Conservation (phyloP, 768 basidiomycete species). For the Flagelloscypha sp. region DNA sequence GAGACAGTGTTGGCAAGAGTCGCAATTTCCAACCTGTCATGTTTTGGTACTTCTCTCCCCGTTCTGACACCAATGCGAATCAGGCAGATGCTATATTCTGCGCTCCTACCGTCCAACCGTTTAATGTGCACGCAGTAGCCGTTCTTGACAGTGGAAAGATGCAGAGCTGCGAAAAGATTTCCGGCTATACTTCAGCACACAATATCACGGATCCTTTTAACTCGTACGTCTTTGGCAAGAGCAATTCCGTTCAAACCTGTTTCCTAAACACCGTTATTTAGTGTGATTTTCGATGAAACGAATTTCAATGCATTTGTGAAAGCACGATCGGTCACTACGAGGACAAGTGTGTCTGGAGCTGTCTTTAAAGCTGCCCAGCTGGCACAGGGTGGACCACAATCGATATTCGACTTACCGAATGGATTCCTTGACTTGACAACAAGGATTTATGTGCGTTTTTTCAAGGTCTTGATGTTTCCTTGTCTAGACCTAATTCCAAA, state of each 20-base stretch:
- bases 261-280: constrained; percentile 33
- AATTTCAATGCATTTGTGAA: constrained; percentile 36
- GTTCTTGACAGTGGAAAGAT: constrained; percentile 26
- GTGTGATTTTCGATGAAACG: constrained; percentile 21
- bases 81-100: constrained; percentile 52
- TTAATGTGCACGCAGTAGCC: constrained; percentile 33
- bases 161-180: constrained; percentile 7
- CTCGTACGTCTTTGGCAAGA: background rate
- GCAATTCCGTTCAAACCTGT: background rate
- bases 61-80: constrained; percentile 18
- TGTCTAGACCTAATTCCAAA: constrained; percentile 2
- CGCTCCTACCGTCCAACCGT: constrained; percentile 37
- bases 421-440: constrained; percentile 47
- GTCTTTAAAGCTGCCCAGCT: constrained; percentile 47
- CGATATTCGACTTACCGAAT: constrained; percentile 38
- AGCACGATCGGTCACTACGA: constrained; percentile 41
- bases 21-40: constrained; percentile 47
- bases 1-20: constrained; percentile 19
- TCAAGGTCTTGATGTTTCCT: background rate
- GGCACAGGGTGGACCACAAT: constrained; percentile 28
- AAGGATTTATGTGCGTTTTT: constrained; percentile 40
- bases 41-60: constrained; percentile 53
- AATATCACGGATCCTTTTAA: constrained; percentile 13
- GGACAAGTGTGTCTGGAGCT: constrained; percentile 49
- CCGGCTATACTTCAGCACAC: constrained; percentile 5